These are phyloP conservation scores for Boletus pseudo-olivaceus DNA, from an alignment of 768 basidiomycete species.

Conservation along the genomic window DNA sequence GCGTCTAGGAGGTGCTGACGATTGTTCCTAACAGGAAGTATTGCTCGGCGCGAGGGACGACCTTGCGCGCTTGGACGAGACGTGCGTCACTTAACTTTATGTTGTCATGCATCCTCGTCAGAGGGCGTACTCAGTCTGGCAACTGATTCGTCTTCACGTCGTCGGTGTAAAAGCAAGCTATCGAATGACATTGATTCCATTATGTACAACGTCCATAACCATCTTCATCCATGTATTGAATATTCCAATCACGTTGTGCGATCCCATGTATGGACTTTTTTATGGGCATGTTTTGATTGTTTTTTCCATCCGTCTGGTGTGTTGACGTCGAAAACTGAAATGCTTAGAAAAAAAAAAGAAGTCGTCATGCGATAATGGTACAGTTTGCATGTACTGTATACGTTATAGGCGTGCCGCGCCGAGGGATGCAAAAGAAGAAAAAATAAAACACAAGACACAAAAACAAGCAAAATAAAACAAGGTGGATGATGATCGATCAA, in stretches of 20 bases:
- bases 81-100: slow-evolving; percentile 9
- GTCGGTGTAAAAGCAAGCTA: not conserved
- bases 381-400: not conserved
- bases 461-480: not conserved
- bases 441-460: not conserved
- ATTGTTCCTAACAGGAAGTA: slow-evolving; percentile 39
- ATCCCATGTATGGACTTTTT: not conserved
- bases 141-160: not conserved
- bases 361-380: not conserved
- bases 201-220: not conserved
- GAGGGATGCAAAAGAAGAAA: not conserved
- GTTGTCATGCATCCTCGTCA: not conserved
- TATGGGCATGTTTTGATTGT: not conserved
- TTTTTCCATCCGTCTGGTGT: not conserved
- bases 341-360: not conserved
- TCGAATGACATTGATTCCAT: not conserved
- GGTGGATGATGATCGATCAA: slow-evolving; percentile 15
- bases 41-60: slow-evolving; percentile 53
- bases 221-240: not conserved
- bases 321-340: not conserved
- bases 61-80: slow-evolving; percentile 41
- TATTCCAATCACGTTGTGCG: not conserved
- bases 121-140: not conserved
- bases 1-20: not conserved
- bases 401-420: not conserved